Conservation (phyloP, 768 basidiomycete species). For the Boletus rubropictus region DNA sequence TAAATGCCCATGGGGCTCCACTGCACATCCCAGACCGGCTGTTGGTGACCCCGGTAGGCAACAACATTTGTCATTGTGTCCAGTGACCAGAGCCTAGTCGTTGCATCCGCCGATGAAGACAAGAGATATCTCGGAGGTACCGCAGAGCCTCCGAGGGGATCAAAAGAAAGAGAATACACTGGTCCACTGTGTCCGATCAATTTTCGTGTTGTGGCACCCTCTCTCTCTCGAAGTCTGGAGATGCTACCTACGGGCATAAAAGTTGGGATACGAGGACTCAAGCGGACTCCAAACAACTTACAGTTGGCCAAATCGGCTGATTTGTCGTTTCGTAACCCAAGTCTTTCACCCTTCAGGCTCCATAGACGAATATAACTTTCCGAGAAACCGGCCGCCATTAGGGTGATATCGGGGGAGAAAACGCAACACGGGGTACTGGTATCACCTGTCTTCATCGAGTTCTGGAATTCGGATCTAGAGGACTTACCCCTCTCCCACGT, state of each 20-base stretch:
- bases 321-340: constrained; percentile 77
- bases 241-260: constrained; percentile 38
- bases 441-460: constrained; percentile 10
- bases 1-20: constrained; percentile 99
- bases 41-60: constrained; percentile 92
- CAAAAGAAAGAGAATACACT: constrained; percentile 91
- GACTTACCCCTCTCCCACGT: constrained; percentile 87
- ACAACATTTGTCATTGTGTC: constrained; percentile 93
- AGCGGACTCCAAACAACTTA: constrained; percentile 33
- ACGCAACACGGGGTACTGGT: constrained; percentile 74
- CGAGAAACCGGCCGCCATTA: constrained; percentile 92
- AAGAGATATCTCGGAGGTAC: constrained; percentile 81
- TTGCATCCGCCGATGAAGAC: constrained; percentile 89
- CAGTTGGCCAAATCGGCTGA: constrained; percentile 61
- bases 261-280: constrained; percentile 1
- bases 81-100: constrained; percentile 88
- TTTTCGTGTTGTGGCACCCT: constrained; percentile 79
- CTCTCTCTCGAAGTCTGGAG: constrained; percentile 70
- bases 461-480: not conserved
- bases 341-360: constrained; percentile 88
- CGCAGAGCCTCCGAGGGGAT: constrained; percentile 84
- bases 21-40: constrained; percentile 98
- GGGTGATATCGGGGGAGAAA: constrained; percentile 85
- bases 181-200: constrained; percentile 96
- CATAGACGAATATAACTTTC: constrained; percentile 95